A percentile compares a stretch with the other conserved stretches of the same genome.
phyloP scores from a whole-genome alignment of 2,329 filamentous ascomycete species.

The Aspergillus felis region DNA sequence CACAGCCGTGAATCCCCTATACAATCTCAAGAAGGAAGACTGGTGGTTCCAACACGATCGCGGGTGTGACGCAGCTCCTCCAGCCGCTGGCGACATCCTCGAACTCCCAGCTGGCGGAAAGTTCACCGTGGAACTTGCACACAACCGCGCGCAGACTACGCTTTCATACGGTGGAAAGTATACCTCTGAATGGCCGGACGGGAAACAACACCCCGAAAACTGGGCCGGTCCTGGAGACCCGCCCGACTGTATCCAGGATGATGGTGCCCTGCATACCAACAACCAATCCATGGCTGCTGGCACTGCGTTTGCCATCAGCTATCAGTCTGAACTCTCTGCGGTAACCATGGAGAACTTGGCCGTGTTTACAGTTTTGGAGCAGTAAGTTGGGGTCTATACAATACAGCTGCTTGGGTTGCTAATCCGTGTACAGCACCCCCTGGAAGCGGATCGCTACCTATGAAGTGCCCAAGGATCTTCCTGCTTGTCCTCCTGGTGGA shows the following conservation, averaged over 20 bases:
- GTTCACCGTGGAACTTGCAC: constrained; percentile 49
- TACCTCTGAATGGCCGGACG: constrained; percentile 47
- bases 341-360: constrained; percentile 52
- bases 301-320: constrained; percentile 51
- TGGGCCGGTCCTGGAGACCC: constrained; percentile 40
- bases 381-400: constrained; percentile 27
- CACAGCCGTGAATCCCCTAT: constrained; percentile 45
- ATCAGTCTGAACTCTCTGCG: constrained; percentile 44
- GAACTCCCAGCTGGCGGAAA: constrained; percentile 47
- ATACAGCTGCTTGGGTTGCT: background rate
- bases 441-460: constrained; percentile 39
- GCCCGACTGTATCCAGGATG: constrained; percentile 36
- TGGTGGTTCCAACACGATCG: constrained; percentile 53
- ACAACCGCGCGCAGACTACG: constrained; percentile 49
- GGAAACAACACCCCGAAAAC: constrained; percentile 43
- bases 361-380: constrained; percentile 46
- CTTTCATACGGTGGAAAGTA: constrained; percentile 42
- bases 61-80: constrained; percentile 43
- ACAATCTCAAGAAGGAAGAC: constrained; percentile 41
- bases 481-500: constrained; percentile 35
- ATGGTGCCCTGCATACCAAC: constrained; percentile 47
- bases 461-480: constrained; percentile 32
- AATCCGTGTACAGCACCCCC: constrained; percentile 27
- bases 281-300: constrained; percentile 44
- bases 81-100: constrained; percentile 36